Evolutionary conservation across 352 stramenopile genomes (phyloP).

Genomic region (Phytophthora sansomeana): DNA sequence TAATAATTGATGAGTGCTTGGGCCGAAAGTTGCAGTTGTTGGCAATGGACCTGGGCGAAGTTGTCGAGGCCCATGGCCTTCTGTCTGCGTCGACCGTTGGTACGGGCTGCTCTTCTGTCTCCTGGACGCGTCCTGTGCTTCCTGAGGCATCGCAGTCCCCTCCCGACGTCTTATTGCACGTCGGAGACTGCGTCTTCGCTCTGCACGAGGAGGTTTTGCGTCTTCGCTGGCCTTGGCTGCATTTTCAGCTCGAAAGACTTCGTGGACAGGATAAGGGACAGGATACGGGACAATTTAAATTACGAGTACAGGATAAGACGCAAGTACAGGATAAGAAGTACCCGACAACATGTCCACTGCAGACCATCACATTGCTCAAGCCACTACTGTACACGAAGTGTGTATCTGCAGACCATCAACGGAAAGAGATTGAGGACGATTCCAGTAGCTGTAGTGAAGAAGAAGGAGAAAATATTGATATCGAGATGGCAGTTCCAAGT

Average conservation of each 20-base stretch:
- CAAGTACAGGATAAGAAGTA: background rate
- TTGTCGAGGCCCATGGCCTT: background rate
- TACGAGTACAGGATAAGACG: conserved; percentile 14
- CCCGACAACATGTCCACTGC: conserved; percentile 15
- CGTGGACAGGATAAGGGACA: conserved; percentile 3
- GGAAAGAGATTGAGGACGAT: background rate
- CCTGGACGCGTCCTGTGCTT: conserved; percentile 13
- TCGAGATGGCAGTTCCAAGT: background rate
- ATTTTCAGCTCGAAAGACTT: conserved; percentile 36
- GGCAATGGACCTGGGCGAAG: conserved; percentile 12
- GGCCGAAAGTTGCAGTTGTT: conserved; percentile 16
- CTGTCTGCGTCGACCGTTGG: conserved; percentile 8
- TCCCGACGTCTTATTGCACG: conserved; percentile 57
- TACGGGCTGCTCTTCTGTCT: background rate
- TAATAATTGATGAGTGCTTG: background rate
- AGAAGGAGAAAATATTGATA: background rate
- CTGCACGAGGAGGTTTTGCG: conserved; percentile 44
- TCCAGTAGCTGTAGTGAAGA: conserved; percentile 6
- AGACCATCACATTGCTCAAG: conserved; percentile 31
- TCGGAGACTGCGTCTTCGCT: conserved; percentile 55
- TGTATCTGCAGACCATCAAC: conserved; percentile 16
- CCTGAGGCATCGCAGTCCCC: conserved; percentile 12
- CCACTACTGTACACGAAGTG: conserved; percentile 28
- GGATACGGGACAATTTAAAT: conserved; percentile 5
- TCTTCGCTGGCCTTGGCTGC: conserved; percentile 42